Evolutionary conservation across 1,284 basidiomycete species (phyloP), one percentile per base, ranked within the genome.

Genomic region (Apiotrichum siamense): DNA sequence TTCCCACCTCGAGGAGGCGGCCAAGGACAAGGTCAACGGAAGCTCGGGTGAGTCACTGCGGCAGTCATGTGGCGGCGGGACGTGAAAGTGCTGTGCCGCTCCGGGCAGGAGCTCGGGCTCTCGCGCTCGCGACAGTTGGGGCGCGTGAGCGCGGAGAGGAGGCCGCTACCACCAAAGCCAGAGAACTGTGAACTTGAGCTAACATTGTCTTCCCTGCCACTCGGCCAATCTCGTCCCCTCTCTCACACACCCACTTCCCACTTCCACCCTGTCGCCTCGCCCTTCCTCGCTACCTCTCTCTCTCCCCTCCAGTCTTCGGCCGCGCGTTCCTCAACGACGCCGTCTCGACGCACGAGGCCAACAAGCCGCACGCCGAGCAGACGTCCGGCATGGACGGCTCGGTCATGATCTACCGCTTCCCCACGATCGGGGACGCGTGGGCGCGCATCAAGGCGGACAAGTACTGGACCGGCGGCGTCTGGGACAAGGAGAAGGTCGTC

Each of bases 401-500:
- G 10, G 51, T 72, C 40, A 67, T 74, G 68, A 52, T 72, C 40
- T 57, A 69, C 54, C 64, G 66, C 24, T 59, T 58, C 37, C 54
- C 59, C 1, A 56, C 55, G 11, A 46, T 72, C 36, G 66, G 64
- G 33, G 61, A 57, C 2, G 64, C 62, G 21, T 72, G 68, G 69
- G 57, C 57, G 27, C 53, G 68, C 44, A 61, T 74, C 46, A 67
- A 65, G 55, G 51, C 52, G 6, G 72, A 74, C 52, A 59, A 66
- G 40, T 74, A 74, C 55, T 74, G 67, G 66, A 67, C 63, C 9
- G 65, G 53, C 17, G 68, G 68, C 20, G 67, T 74, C 9, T 74
- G 72, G 72, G 69, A 74, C 58, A 57, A 62, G 55, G 69, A 68
- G 24, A 59, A 57, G 40, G 55, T 57, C 7, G 39, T 47, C 15